Base-by-base conservation (phyloP, 202 grass and related monocot genomes). In the Eragrostis tef region DNA sequence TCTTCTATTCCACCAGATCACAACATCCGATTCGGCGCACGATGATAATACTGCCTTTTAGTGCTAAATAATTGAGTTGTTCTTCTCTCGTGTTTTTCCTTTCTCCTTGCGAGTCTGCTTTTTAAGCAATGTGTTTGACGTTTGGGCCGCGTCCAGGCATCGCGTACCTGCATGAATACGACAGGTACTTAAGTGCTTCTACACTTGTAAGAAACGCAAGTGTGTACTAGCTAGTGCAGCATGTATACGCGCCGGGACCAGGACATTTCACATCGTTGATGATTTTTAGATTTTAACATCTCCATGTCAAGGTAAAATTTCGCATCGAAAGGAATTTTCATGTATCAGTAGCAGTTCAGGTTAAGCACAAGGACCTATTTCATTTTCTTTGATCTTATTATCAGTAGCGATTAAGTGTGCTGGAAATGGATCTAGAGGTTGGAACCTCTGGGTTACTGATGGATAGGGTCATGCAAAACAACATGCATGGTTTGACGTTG, bases 171-270 rank as follows among this genome's bases (percentile, higher is more conserved):
- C 57, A 60, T 13, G 22, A 60, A 9, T 58, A 58, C 54, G 54
- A 24, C 54, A 60, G 25, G 11, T 26, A 2, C 52, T 21, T 56
- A 51, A 17, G 49, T 57, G 53, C 53, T 57, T 21, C 53, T 22
- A 60, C 57, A 13, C 57, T 60, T 60, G 57, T n/a, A 26, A 60
- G 57, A 60, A 60, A 60, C 11, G 57, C 57, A 60, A 60, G 10
- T 10, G 53, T 17, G n/a, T 57, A 57, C 53, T 9, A 14, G 13
- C 47, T 12, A 60, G 22, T 4, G 22, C 57, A 26, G 3, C 57
- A 9, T 22, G 4, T 0, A 58, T 9, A 54, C 52, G 19, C 52
- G n/a, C 52, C 34, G 34, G 52, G 1, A 9, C 1, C 20, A 58
- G n/a, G 6, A 58, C 54, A 20, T 56, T 20, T n/a, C 6, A 20